These are phyloP conservation scores for Paramecium bursaria DNA, from an alignment of 73 alveolate species.

Conservation along the genomic window DNA sequence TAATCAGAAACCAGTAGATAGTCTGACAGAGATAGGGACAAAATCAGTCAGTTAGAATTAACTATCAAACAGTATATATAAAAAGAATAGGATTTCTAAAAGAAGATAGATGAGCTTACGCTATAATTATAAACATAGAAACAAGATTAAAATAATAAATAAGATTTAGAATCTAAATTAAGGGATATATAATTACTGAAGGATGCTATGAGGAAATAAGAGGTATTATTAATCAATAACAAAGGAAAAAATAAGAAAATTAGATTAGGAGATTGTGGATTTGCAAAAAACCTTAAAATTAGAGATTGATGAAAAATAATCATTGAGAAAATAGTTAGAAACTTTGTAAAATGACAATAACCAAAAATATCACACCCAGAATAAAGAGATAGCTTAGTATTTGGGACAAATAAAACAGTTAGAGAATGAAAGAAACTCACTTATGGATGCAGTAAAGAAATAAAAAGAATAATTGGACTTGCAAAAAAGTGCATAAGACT, in stretches of 20 bases:
- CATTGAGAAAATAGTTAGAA: background rate
- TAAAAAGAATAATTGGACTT: background rate
- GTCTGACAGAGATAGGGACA: constrained; percentile 11
- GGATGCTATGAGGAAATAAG: constrained; percentile 6
- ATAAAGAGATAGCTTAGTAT: background rate
- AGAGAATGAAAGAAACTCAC: background rate
- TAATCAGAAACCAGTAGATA: background rate
- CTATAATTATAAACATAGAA: background rate
- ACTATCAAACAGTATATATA: background rate
- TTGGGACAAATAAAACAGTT: background rate
- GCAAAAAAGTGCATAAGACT: background rate
- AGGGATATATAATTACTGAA: constrained; percentile 23
- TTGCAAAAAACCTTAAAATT: background rate
- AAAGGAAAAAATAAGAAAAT: constrained; percentile 25
- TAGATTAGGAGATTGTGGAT: background rate
- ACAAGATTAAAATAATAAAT: background rate
- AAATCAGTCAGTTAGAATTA: background rate
- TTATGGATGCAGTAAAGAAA: constrained; percentile 4
- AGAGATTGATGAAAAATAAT: background rate
- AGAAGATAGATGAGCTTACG: background rate
- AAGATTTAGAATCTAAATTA: constrained; percentile 12
- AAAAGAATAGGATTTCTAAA: constrained; percentile 2
- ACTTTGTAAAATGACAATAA: background rate
- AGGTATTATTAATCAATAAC: background rate
- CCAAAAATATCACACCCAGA: background rate